A percentile compares a stretch with the other conserved stretches of the same genome.
Conservation (phyloP, 2,329 filamentous ascomycete genomes). For the Diaporthe nobilis region DNA sequence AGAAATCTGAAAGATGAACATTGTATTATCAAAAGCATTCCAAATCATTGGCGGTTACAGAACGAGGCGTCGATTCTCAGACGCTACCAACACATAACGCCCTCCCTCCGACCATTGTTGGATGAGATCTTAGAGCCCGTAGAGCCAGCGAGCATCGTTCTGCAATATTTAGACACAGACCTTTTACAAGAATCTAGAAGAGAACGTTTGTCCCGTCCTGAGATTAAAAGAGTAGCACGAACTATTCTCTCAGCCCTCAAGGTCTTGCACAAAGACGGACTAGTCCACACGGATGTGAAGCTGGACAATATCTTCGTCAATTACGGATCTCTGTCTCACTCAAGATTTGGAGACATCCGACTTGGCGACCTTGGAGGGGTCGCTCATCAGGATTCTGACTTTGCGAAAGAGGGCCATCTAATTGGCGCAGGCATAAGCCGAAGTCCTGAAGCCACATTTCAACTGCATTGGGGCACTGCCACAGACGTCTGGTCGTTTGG, state of each 20-base stretch:
- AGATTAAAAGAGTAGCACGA: conserved; percentile 48
- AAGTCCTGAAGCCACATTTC: conserved; percentile 47
- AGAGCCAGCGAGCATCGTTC: conserved; percentile 5
- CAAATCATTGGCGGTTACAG: not conserved
- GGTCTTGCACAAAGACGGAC: conserved; percentile 45
- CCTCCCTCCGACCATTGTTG: not conserved
- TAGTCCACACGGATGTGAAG: conserved; percentile 49
- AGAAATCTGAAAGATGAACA: not conserved
- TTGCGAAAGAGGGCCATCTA: conserved; percentile 45
- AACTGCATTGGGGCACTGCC: conserved; percentile 45
- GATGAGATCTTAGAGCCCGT: not conserved
- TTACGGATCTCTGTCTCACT: not conserved
- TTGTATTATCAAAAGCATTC: not conserved
- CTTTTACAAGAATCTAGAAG: conserved; percentile 46
- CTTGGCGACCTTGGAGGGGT: conserved; percentile 47
- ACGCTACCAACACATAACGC: not conserved
- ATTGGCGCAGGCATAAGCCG: conserved; percentile 46
- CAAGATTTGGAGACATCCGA: conserved; percentile 47
- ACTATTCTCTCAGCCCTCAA: conserved; percentile 45
- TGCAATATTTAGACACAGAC: conserved; percentile 46
- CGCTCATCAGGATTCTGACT: conserved; percentile 43
- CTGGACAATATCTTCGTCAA: conserved; percentile 48
- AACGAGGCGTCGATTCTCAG: not conserved
- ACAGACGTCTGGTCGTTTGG: conserved; percentile 50
- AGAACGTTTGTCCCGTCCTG: conserved; percentile 45